Percentiles rank a stretch among this genome's conserved stretches.
These are phyloP conservation scores for Triticum aestivum DNA, from an alignment of 176 grass and related monocot species.

Conservation along the genomic window IWGSC_CS_RefSeq_v2.1 NC_057795.1:613055533-613056032, in stretches of 20 bases:
- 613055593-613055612: conserved; percentile 87
- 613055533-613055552: conserved; percentile 87
- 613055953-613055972: conserved; percentile 21
- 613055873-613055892: conserved; percentile 79
- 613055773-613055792: conserved; percentile 96
- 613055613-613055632: conserved; percentile 48
- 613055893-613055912: conserved; percentile 94
- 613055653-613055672: conserved; percentile 13
- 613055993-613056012: conserved; percentile 18
- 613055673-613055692: conserved; percentile 46
- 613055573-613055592: conserved; percentile 86
- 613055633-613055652: conserved; percentile 12
- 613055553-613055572: conserved; percentile 81
- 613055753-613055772: conserved; percentile 99
- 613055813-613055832: conserved; percentile 14
- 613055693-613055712: conserved; percentile 87
- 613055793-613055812: conserved; percentile 51
- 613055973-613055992: conserved; percentile 14
- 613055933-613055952: conserved; percentile 76
- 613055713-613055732: conserved; percentile 87
- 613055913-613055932: conserved; percentile 97
- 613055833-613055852: conserved; percentile 24
- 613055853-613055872: conserved; percentile 32
- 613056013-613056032: conserved; percentile 39
- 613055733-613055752: conserved; percentile 69